Base-by-base conservation (phyloP, 257 asterid species). In the Gardenia jasminoides region DNA sequence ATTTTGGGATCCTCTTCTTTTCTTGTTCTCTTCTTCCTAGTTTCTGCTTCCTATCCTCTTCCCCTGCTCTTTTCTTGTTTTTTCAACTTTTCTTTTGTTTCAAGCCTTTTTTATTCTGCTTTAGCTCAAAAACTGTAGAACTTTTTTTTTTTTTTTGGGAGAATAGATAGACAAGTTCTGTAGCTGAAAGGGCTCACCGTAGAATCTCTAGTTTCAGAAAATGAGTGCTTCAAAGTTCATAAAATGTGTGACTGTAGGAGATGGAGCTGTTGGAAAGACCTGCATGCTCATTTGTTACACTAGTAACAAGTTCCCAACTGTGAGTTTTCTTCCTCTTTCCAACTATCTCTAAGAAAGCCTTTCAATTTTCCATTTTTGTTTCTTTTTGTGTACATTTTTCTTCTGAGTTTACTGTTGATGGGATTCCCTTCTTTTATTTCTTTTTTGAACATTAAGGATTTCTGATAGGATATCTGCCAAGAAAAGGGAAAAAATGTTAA, bases 181-280 rank as follows among this genome's bases (percentile, higher is more conserved):
- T 62, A 30, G 46, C 76, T 73, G 65, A 46, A 62, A n/a, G 75
- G 67, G 62, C 50, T 65, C 19, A 67, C 70, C 36, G 67, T 80
- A 56, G 65, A 81, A 81, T 70, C 72, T 83, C 61, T 17, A 47
- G 71, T 16, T 59, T 69, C 28, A 67, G 43, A 43, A 80, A 74
- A 94, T 94, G 98, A 94, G 92, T 90, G 97, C 97, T 83, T 94
- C 98, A 64, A 94, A 92, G 90, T 94, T 94, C 92, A 94, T 94
- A 75, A 94, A 94, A 85, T 94, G 98, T 88, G 98, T 92, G 48
- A 92, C 97, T 0, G 98, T 94, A 39, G 98, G 98, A 82, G 98
- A 94, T 86, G 98, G 98, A 48, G 97, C 98, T 83, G 98, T 94
- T 76, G 98, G 98, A 79, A 94, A 94, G 84, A 94, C 98, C 62